Evolutionary conservation across 495 filamentous ascomycete species (phyloP).

Genomic region (Sporormia fimetaria): DNA sequence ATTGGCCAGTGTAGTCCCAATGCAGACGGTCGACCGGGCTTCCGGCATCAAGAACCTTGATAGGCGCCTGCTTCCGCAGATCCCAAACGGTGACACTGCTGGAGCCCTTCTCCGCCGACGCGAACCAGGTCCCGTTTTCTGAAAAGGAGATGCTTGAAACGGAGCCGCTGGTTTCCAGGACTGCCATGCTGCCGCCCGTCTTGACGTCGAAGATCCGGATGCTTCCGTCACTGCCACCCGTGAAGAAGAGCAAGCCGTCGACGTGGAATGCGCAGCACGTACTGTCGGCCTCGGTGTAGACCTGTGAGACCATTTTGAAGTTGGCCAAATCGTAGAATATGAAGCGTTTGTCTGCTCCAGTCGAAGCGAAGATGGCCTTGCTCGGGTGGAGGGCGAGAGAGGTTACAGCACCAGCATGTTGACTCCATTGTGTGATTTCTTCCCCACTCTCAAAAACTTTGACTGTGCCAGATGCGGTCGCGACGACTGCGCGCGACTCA

Average conservation of each 20-base stretch:
- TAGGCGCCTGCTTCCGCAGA: constrained; percentile 65
- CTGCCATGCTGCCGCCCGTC: constrained; percentile 55
- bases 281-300: constrained; percentile 72
- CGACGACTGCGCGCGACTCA: constrained; percentile 56
- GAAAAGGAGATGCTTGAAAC: constrained; percentile 74
- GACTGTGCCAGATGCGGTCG: constrained; percentile 63
- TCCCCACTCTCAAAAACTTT: constrained; percentile 59
- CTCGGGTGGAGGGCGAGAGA: constrained; percentile 73
- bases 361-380: constrained; percentile 72
- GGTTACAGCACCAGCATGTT: constrained; percentile 71
- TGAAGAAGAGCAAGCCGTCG: constrained; percentile 85
- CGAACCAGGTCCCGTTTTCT: constrained; percentile 95
- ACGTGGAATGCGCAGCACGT: constrained; percentile 81
- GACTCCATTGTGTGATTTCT: constrained; percentile 52
- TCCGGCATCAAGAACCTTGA: constrained; percentile 74
- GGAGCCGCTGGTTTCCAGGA: constrained; percentile 53
- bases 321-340: constrained; percentile 73
- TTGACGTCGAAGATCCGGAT: constrained; percentile 82
- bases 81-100: constrained; percentile 78
- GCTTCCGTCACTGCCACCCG: constrained; percentile 60
- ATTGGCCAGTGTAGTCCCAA: constrained; percentile 96
- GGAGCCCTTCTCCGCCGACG: constrained; percentile 59
- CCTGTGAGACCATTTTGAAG: constrained; percentile 55
- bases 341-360: constrained; percentile 87
- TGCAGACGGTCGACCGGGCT: constrained; percentile 55